Conservation (phyloP, 306 rosid species). For the Elaeagnus macrophylla region DNA sequence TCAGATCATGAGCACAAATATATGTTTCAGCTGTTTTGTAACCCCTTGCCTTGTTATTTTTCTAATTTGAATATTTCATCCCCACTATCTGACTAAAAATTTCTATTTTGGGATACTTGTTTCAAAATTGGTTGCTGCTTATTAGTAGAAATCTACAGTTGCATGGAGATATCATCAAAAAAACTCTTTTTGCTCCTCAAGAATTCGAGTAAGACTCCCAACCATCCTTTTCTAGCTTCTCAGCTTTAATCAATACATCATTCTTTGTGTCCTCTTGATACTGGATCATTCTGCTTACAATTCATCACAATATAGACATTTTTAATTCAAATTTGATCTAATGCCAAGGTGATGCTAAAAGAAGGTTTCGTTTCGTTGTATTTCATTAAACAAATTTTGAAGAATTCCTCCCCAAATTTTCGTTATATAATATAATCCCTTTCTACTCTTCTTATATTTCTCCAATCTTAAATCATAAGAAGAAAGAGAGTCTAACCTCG, state of each 20-base stretch:
- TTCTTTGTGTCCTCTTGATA: constrained; percentile 60
- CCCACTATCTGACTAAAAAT: too few species aligned
- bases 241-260: constrained; percentile 55
- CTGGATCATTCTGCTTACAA: constrained; percentile 54
- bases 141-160: background rate
- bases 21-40: too few species aligned
- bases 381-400: too few species aligned
- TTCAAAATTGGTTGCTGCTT: too few species aligned
- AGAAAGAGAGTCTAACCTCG: constrained; percentile 38
- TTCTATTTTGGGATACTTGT: too few species aligned
- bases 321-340: too few species aligned
- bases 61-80: too few species aligned
- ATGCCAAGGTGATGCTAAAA: too few species aligned
- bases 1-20: too few species aligned
- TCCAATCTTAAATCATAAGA: background rate
- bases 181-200: constrained; percentile 3
- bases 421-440: background rate
- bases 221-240: constrained; percentile 50
- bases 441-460: background rate
- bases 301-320: constrained; percentile 9
- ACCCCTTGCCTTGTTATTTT: too few species aligned
- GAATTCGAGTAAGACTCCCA: constrained; percentile 48
- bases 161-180: background rate
- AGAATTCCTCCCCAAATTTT: background rate
- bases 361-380: too few species aligned